Evolutionary conservation across 441 rosid species (phyloP).

Genomic region (Erodium trifolium): DNA sequence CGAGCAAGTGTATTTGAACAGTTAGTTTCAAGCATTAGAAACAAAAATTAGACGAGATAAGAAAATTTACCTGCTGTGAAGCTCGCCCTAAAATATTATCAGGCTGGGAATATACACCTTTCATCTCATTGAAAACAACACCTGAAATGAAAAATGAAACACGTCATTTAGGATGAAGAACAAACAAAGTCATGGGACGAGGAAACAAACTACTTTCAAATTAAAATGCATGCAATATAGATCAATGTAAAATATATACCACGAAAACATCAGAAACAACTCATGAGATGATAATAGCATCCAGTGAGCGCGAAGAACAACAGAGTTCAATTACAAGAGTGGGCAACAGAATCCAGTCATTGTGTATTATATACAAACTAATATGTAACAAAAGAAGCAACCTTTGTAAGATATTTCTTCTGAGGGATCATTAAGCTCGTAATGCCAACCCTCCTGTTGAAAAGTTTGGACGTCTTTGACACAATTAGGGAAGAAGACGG

Average conservation of each 20-base stretch:
- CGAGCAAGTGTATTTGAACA: not conserved
- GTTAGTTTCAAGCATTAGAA: not conserved
- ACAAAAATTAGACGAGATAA: constrained; percentile 6
- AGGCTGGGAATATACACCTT: constrained; percentile 96
- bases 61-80: constrained; percentile 60
- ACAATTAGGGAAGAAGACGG: constrained; percentile 95
- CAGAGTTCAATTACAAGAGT: not conserved
- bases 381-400: constrained; percentile 16
- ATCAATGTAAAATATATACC: not conserved
- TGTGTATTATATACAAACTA: not conserved
- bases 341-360: not conserved
- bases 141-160: constrained; percentile 38
- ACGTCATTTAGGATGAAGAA: constrained; percentile 11
- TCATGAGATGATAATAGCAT: not conserved
- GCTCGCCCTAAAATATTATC: constrained; percentile 77
- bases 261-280: not conserved
- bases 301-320: not conserved
- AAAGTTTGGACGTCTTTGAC: constrained; percentile 78
- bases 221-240: not conserved
- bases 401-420: constrained; percentile 93
- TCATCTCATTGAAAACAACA: constrained; percentile 97
- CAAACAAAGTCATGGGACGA: not conserved
- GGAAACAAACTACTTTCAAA: not conserved
- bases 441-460: constrained; percentile 99
- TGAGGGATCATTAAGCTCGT: constrained; percentile 73